Percentiles rank a stretch among this genome's conserved stretches.
These are phyloP conservation scores for Basipetospora chlamydospora DNA, from an alignment of 2,329 filamentous ascomycete species.

Conservation along the genomic window DNA sequence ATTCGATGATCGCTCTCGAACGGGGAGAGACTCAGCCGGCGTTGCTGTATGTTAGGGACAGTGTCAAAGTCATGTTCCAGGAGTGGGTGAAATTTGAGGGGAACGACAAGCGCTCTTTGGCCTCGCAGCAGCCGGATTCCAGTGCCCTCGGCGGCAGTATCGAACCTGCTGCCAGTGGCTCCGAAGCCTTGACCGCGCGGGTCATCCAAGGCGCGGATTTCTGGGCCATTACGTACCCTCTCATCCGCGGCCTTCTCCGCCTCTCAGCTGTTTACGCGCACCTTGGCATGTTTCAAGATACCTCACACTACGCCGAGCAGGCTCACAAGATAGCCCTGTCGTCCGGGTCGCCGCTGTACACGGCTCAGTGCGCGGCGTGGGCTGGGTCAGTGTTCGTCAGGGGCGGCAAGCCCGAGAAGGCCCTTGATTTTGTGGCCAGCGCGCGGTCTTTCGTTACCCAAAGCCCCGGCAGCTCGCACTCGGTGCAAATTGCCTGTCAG, in stretches of 20 bases:
- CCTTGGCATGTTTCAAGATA: conserved; percentile 76
- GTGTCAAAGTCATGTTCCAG: conserved; percentile 39
- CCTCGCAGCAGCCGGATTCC: conserved; percentile 15
- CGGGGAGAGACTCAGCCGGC: conserved; percentile 44
- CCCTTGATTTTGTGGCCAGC: conserved; percentile 37
- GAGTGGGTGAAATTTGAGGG: conserved; percentile 40
- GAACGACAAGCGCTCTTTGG: conserved; percentile 6
- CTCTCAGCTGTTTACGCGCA: conserved; percentile 69
- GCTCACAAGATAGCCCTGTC: conserved; percentile 61
- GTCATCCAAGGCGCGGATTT: conserved; percentile 41
- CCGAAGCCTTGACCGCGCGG: neutral
- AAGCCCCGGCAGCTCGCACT: conserved; percentile 5
- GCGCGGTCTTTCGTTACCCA: conserved; percentile 32
- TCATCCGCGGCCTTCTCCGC: conserved; percentile 58
- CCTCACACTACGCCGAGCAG: conserved; percentile 75
- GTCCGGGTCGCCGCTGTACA: conserved; percentile 46
- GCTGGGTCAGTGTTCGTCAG: conserved; percentile 39
- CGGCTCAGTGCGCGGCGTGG: conserved; percentile 39
- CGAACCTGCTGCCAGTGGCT: neutral
- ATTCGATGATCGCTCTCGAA: conserved; percentile 51
- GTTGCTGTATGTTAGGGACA: conserved; percentile 39
- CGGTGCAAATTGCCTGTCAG: conserved; percentile 31
- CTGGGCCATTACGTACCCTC: conserved; percentile 63
- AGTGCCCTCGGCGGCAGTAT: neutral
- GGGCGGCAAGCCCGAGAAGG: conserved; percentile 44